These are phyloP conservation scores for Melocanna baccifera DNA, from an alignment of 176 grass and related monocot species.

Conservation along the genomic window DNA sequence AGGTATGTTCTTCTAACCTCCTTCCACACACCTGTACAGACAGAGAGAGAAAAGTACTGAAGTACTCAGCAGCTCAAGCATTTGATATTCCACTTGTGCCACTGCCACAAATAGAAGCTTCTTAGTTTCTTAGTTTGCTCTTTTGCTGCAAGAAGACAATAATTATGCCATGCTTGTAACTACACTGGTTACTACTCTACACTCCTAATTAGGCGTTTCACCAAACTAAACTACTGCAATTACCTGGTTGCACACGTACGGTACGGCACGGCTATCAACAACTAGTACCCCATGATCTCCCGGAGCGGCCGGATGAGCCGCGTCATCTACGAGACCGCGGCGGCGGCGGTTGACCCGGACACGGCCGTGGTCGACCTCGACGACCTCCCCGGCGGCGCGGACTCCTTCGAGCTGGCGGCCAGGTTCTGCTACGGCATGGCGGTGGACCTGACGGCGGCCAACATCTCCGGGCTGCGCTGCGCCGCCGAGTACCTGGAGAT, in stretches of 20 bases:
- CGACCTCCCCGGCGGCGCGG: conserved; percentile 67
- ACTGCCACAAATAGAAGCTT: neutral
- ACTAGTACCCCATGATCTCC: conserved; percentile 86
- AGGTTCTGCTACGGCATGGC: conserved; percentile 97
- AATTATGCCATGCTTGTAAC: neutral
- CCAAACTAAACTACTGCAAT: neutral
- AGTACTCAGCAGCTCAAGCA: neutral
- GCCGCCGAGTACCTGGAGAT: conserved; percentile 96
- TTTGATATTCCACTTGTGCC: neutral
- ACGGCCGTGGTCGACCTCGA: conserved; percentile 47
- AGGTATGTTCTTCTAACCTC: conserved; percentile 23
- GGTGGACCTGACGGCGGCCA: conserved; percentile 79
- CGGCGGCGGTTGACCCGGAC: conserved; percentile 26
- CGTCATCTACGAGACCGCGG: conserved; percentile 57
- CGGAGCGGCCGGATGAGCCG: conserved; percentile 85
- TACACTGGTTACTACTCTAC: neutral
- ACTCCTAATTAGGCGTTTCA: neutral
- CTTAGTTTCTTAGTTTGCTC: conserved; percentile 4
- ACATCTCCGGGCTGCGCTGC: conserved; percentile 90
- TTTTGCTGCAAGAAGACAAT: neutral
- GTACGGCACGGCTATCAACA: neutral
- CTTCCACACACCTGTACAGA: neutral
- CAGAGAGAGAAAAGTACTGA: neutral
- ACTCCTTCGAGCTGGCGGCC: conserved; percentile 77
- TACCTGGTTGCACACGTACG: neutral